Evolutionary conservation across 495 filamentous ascomycete species (phyloP), one percentile per base, ranked within the genome.

Genomic region (Echria macrotheca): DNA sequence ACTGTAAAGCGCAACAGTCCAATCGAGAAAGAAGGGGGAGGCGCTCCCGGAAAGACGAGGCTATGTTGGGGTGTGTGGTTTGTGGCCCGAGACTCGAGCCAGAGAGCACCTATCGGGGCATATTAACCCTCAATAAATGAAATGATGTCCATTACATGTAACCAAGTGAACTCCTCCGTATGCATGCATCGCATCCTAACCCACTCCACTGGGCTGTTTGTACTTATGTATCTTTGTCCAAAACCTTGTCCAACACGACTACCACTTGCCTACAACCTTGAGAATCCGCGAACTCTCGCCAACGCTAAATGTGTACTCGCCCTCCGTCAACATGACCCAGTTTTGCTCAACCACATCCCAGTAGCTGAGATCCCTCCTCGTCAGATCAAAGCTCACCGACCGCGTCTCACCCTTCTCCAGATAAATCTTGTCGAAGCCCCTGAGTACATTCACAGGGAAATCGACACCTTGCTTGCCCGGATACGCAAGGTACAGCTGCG

Each of bases 401-500:
- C 54, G 67, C 26, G 58, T 72, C 61, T 88, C 77, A 0, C 79
- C 83, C 4, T 71, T 63, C 15, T 75, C 62, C 28, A 91, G 47
- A 14, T 65, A 64, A 6, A 89, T 52, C 70, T 96, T 96, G 53
- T 88, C 82, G 47, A 95, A 96, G 2, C 81, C 85, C 14, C 93
- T 76, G 14, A 97, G 74, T 0, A 89, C 86, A 38, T 70, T 69
- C 0, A 83, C 72, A 0, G 91, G 91, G 58, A 91, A 91, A 21
- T 91, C 86, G 5, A 91, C 73, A 3, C 52, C 49, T 50, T 77
- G 71, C 43, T 50, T 5, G n/a, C 69, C 53, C 0, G 88, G 87
- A 55, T 87, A 90, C 4, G 77, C 77, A 22, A 97, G 60, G 61
- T 96, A 97, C 17, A 95, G 64, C 65, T 97, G 91, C 2, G 86